Evolutionary conservation across 2,329 filamentous ascomycete genomes (phyloP), one percentile per base, ranked within the genome.

Genomic region (Penicillium sp.): DNA sequence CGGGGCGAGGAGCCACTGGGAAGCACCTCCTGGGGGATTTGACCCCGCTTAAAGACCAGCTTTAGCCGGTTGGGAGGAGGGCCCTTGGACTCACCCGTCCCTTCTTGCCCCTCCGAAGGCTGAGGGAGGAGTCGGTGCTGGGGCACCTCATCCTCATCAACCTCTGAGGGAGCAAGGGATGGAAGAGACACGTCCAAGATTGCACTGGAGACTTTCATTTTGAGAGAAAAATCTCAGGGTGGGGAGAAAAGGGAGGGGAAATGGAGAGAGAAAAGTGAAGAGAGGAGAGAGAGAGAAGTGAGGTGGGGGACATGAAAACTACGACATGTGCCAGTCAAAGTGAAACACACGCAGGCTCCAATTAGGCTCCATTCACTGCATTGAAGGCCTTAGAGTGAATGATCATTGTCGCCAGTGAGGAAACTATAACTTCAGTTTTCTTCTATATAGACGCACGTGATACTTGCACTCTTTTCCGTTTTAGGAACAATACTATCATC

Each of bases 381-480:
- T 22, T 22, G 18, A 22, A 22, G 18, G 18, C 18, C 5, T 9
- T 9, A 9, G 9, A 5, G 18, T 5, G 9, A 22, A 9, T 22
- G 5, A 22, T 22, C n/a, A n/a, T n/a, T n/a, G n/a, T n/a, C n/a
- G n/a, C n/a, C n/a, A n/a, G n/a, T n/a, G n/a, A n/a, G n/a, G n/a
- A n/a, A n/a, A n/a, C n/a, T n/a, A n/a, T n/a, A n/a, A n/a, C n/a
- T n/a, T n/a, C n/a, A n/a, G n/a, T n/a, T n/a, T n/a, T n/a, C n/a
- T n/a, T 22, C 33, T 35, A 25, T 35, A 35, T 35, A 35, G 33
- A 13, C 25, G 29, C 33, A 35, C 33, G 33, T 35, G 33, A 35
- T 6, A 14, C 7, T 22, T 6, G 29, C 26, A 11, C 16, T 9
- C 18, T 22, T 5, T 22, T 22, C 5, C 5, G 18, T 5, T 5